Base-by-base conservation (phyloP, 352 stramenopile species). In the Pythium monospermum region DNA sequence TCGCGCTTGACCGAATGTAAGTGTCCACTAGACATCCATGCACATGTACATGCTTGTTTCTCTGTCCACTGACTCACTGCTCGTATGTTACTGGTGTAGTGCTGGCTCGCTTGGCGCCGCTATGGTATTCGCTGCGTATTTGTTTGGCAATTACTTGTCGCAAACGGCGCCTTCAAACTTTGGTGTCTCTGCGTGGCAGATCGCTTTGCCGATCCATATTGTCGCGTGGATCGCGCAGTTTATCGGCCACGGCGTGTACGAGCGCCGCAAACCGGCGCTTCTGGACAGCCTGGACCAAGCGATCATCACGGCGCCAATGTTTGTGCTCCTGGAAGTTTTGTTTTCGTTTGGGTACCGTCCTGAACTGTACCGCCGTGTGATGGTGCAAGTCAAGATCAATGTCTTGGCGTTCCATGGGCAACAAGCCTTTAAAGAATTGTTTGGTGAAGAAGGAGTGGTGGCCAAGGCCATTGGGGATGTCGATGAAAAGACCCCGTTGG, bases 281-380 rank as follows among this genome's bases (percentile, higher is more conserved):
- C 66, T 95, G 5, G 82, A 95, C 51, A 94, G 81, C 49, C 59
- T 95, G 33, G 80, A 93, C 61, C 85, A 95, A 46, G 83, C 72
- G 12, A 19, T 87, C 19, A 69, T 91, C 26, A 91, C 82, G 6
- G 85, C 85, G 6, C 83, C 85, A 2, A 78, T 96, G 58, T 96
- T 96, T 45, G 85, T 95, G 57, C 53, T 94, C 39, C 62, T 95
- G 7, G 83, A 94, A 31, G 53, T 81, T 11, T 64, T 94, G 4
- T 87, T 93, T 42, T 60, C 68, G 22, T 46, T 92, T n/a, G 84
- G 84, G 26, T 94, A 91, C 59, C 81, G 77, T 36, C 69, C 62
- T 11, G 56, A 91, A 32, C 64, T 94, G 21, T 81, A 83, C 58
- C 57, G 70, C 37, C 72, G 72, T 25, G 71, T 88, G 15, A 61